Conservation (phyloP, 176 grass and related monocot genomes). For the Avena eriantha region DNA sequence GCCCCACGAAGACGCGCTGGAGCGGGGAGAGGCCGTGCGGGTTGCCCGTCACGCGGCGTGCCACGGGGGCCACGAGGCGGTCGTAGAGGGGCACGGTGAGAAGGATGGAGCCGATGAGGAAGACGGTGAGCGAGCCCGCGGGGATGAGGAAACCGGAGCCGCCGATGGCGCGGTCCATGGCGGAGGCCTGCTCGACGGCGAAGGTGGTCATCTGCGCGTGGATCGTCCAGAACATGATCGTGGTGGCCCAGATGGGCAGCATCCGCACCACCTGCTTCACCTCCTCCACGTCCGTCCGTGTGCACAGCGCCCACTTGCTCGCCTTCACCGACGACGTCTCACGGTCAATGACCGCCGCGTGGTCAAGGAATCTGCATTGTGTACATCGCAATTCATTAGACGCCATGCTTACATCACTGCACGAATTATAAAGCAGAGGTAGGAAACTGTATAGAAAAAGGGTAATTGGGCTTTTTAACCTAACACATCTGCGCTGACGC, state of each 20-base stretch:
- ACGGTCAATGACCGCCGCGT: constrained; percentile 48
- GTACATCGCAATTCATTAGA: neutral
- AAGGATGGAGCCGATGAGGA: constrained; percentile 94
- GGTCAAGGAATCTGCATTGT: constrained; percentile 67
- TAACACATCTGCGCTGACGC: neutral
- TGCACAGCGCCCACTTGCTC: constrained; percentile 57
- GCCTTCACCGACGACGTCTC: neutral
- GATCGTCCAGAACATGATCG: constrained; percentile 92
- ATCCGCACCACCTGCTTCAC: constrained; percentile 81
- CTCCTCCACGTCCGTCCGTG: constrained; percentile 78
- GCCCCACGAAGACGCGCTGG: constrained; percentile 78
- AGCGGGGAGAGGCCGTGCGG: constrained; percentile 81
- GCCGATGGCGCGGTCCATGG: constrained; percentile 78
- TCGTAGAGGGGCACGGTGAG: constrained; percentile 90
- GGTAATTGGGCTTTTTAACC: neutral
- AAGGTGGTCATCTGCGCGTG: constrained; percentile 98
- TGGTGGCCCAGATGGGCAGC: constrained; percentile 79
- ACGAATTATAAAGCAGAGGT: neutral
- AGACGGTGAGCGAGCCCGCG: constrained; percentile 86
- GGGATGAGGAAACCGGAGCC: constrained; percentile 71
- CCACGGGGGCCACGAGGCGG: constrained; percentile 56
- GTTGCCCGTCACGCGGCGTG: constrained; percentile 62
- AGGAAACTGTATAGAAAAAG: neutral
- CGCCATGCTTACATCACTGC: neutral
- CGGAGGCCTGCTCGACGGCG: constrained; percentile 75